Conservation (phyloP, 2,329 filamentous ascomycete species). For the Aspergillus sergii region DNA sequence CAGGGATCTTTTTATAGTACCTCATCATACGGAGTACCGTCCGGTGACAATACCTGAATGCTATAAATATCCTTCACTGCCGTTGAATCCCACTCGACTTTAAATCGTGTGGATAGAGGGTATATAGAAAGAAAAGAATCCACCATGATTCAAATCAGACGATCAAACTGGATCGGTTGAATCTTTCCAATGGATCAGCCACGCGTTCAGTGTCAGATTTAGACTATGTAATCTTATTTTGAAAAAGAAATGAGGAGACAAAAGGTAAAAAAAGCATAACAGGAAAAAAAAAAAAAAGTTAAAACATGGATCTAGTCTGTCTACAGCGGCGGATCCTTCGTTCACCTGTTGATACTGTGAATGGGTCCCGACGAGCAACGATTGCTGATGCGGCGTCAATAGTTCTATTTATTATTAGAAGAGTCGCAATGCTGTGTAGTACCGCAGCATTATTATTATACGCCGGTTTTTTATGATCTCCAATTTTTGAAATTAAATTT, state of each 20-base stretch:
- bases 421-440: conserved; percentile 1
- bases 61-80: conserved; percentile 8
- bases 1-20: conserved; percentile 14
- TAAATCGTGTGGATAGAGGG: too few relatives aligned
- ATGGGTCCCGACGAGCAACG: conserved; percentile 6
- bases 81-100: background rate
- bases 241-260: background rate
- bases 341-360: background rate
- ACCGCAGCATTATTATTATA: background rate
- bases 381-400: conserved; percentile 16
- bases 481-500: background rate
- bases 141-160: conserved; percentile 3
- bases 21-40: background rate
- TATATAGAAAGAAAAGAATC: background rate
- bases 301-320: background rate
- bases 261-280: background rate
- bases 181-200: background rate
- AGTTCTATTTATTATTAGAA: conserved; percentile 13
- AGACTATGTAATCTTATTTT: background rate
- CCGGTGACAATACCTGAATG: background rate
- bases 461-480: background rate
- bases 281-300: background rate
- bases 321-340: background rate
- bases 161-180: background rate
- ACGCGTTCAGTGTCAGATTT: conserved; percentile 1